Evolutionary conservation across 148 eudicot genomes (phyloP).

Genomic region (Rhododendron ferrugineum): DNA sequence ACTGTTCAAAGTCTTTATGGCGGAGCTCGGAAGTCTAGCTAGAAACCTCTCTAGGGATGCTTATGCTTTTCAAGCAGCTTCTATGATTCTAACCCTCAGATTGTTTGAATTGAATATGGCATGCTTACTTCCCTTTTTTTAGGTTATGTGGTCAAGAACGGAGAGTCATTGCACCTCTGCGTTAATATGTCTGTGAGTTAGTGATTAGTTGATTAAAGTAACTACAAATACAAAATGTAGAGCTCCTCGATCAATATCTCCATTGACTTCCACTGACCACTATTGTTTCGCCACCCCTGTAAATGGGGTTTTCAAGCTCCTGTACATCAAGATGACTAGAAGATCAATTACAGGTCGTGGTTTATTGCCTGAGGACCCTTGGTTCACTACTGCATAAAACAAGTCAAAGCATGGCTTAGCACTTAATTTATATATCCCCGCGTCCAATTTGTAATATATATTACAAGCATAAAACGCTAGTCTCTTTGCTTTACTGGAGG

Average conservation of each 20-base stretch:
- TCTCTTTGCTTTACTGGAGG: background rate
- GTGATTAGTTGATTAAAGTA: background rate
- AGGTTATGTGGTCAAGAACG: background rate
- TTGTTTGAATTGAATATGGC: background rate
- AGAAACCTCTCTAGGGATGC: background rate
- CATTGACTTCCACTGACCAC: background rate
- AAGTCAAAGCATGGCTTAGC: background rate
- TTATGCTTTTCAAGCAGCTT: background rate
- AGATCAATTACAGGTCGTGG: background rate
- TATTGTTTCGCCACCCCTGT: background rate
- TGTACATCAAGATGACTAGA: background rate
- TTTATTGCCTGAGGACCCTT: background rate
- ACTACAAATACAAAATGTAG: background rate
- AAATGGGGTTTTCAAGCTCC: background rate
- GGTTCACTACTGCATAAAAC: background rate
- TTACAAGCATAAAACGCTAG: background rate
- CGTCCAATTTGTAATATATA: background rate
- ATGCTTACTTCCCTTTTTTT: background rate
- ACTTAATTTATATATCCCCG: background rate
- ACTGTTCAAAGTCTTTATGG: background rate
- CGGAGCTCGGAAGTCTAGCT: background rate
- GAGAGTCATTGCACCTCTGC: background rate
- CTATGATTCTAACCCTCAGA: background rate
- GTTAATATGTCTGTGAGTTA: background rate
- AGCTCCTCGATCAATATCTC: background rate